Percentiles rank a stretch among this genome's conserved stretches.
These are phyloP conservation scores for Picea abies DNA, from an alignment of 83 land plant genomes.

Conservation along the genomic window DNA sequence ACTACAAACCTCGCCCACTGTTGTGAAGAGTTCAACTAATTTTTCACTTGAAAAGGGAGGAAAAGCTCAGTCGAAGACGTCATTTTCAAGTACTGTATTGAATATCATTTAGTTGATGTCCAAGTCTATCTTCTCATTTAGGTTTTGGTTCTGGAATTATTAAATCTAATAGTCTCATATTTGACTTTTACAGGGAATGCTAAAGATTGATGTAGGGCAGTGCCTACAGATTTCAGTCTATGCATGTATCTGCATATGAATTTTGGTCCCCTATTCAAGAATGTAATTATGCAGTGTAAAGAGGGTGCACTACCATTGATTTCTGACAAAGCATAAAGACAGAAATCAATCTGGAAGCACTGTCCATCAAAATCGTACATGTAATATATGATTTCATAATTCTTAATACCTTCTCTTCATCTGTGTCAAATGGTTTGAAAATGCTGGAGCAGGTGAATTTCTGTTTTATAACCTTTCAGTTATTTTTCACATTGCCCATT, in stretches of 20 bases:
- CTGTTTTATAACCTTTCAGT: conserved; percentile 7
- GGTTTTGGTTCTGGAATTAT: no score
- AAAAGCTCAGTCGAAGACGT: conserved; percentile 23
- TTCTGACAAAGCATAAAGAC: not conserved
- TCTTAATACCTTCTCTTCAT: conserved; percentile 3
- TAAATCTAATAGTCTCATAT: not conserved
- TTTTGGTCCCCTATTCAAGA: not conserved
- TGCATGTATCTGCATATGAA: not conserved
- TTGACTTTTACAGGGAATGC: not conserved
- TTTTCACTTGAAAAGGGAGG: conserved; percentile 41
- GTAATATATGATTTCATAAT: conserved; percentile 14
- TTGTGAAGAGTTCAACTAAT: conserved; percentile 33
- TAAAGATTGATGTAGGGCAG: conserved; percentile 8
- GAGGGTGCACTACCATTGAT: not conserved
- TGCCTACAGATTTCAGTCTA: not conserved
- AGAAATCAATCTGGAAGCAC: not conserved
- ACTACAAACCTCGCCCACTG: conserved; percentile 54
- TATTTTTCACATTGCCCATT: not conserved
- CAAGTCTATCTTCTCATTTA: no score
- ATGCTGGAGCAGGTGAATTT: conserved; percentile 3
- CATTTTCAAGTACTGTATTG: not conserved
- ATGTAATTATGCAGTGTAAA: not conserved
- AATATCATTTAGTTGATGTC: not conserved
- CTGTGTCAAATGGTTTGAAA: conserved; percentile 13
- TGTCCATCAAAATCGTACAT: not conserved